These are phyloP conservation scores for Flammula alnicola DNA, from an alignment of 1,284 basidiomycete species.

Conservation along the genomic window DNA sequence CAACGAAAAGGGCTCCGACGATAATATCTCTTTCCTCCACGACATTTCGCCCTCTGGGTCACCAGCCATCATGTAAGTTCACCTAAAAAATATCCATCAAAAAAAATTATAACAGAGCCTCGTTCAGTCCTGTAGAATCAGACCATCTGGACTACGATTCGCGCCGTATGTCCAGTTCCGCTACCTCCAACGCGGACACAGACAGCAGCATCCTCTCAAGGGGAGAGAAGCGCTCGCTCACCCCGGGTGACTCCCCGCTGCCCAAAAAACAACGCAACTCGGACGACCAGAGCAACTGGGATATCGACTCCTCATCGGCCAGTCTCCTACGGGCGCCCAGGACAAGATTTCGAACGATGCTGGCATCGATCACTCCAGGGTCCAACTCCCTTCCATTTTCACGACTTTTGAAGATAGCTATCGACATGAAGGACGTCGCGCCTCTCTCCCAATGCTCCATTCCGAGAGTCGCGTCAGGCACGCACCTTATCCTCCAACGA, in stretches of 20 bases:
- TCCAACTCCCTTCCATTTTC: slow-evolving; percentile 75
- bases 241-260: slow-evolving; percentile 56
- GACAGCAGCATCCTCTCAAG: slow-evolving; percentile 63
- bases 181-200: slow-evolving; percentile 62
- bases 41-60: slow-evolving; percentile 9
- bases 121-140: slow-evolving; percentile 43
- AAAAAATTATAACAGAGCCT: slow-evolving; percentile 23
- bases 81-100: slow-evolving; percentile 28
- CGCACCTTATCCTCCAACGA: slow-evolving; percentile 53
- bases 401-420: slow-evolving; percentile 67
- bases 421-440: slow-evolving; percentile 59
- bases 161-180: slow-evolving; percentile 67
- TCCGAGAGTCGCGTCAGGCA: slow-evolving; percentile 53
- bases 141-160: slow-evolving; percentile 52
- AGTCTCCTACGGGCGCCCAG: slow-evolving; percentile 21
- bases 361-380: slow-evolving; percentile 51
- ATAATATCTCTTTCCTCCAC: slow-evolving; percentile 11
- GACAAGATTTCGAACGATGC: slow-evolving; percentile 35
- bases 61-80: not conserved
- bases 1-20: no score
- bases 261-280: slow-evolving; percentile 48
- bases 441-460: slow-evolving; percentile 67
- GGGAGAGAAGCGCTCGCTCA: slow-evolving; percentile 59
- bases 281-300: slow-evolving; percentile 46
- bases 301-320: slow-evolving; percentile 34